Base-by-base conservation (phyloP, 805 yeast genomes). In the Hanseniaspora hatyaiensis region DNA sequence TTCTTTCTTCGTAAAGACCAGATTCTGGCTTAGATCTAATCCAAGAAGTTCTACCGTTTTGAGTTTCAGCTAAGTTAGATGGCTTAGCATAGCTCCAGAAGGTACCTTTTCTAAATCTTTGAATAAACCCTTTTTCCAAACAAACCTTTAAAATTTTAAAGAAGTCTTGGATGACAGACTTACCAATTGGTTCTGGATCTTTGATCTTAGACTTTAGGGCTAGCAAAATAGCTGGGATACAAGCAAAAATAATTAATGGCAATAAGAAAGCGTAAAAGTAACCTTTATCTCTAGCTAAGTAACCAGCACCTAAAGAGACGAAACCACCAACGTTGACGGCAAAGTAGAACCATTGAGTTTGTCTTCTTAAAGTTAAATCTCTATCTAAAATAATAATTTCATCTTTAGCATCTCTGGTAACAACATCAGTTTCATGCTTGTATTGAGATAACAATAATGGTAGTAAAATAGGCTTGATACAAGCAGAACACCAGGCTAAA, bases 401-500 rank as follows among this genome's bases (percentile, higher is more conserved):
- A 50, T 94, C 94, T 23, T 68, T 59, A 50, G 72, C 65, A 3
- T 72, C 74, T 33, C 34, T 47, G 49, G 84, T 74, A 44, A 72
- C 75, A 52, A 77, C 81, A 54, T 72, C 70, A 50, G 73, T 67
- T 59, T 76, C 73, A 37, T 80, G 78, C 59, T 74, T 77, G 64
- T 80, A 85, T 57, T 80, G 84, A 62, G 86, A 88, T 59, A 83
- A 76, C 59, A 83, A 69, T 23, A 61, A 63, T 4, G 86, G 75
- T 26, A 82, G 77, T 68, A 59, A 51, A 56, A 82, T 82, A 36
- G 87, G 71, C 61, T 83, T 83, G 60, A 83, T 82, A 55, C 86
- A 81, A 57, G 92, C 92, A 31, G 92, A 78, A 34, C 85, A 89
- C 33, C 80, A 55, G 55, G 89, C 89, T 56, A 83, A 74, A 44